phyloP scores from a whole-genome alignment of 2,329 filamentous ascomycete genomes.

The Domatiomyces catenatus region DNA sequence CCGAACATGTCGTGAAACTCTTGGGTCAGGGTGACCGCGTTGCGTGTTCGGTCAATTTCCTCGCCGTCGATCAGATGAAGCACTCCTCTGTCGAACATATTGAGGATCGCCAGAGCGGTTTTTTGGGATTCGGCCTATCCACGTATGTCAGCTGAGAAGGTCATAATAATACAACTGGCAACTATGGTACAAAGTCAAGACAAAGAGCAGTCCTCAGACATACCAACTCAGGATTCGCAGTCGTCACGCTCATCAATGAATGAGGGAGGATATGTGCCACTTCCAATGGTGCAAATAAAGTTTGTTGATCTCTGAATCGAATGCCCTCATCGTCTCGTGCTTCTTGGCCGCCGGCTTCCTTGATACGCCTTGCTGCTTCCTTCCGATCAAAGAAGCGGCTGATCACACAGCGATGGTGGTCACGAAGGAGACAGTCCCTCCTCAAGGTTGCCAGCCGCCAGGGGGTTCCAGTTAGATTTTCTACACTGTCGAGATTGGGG shows the following conservation, averaged over 20 bases:
- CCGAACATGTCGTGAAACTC: slow-evolving; percentile 21
- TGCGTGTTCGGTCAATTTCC: slow-evolving; percentile 27
- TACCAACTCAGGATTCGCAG: slow-evolving; percentile 9
- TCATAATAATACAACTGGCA: too few species aligned
- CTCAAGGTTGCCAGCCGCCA: slow-evolving; percentile 10
- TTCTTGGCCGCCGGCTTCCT: slow-evolving; percentile 3
- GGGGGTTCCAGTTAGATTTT: slow-evolving; percentile 7
- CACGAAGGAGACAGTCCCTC: slow-evolving; percentile 12
- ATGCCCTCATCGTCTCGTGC: slow-evolving; percentile 12
- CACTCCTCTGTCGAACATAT: slow-evolving; percentile 29
- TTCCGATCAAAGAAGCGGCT: slow-evolving; percentile 10
- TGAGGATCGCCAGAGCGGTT: slow-evolving; percentile 25
- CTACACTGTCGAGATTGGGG: slow-evolving; percentile 4
- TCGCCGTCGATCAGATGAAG: slow-evolving; percentile 25
- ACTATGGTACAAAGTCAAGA: too few species aligned
- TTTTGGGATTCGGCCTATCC: slow-evolving; percentile 19
- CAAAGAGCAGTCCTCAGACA: slow-evolving; percentile 1
- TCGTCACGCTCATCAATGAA: slow-evolving; percentile 11
- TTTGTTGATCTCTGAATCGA: slow-evolving; percentile 3
- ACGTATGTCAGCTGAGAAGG: too few species aligned
- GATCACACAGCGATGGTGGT: slow-evolving; percentile 13
- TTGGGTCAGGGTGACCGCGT: slow-evolving; percentile 24
- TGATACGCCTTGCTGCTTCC: slow-evolving; percentile 7
- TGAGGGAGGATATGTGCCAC: slow-evolving; percentile 16
- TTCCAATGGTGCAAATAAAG: slow-evolving; percentile 5